Percentiles rank a stretch among this genome's conserved stretches.
Evolutionary conservation across 148 eudicot species (phyloP).

Genomic region (Euryodendron excelsum): DNA sequence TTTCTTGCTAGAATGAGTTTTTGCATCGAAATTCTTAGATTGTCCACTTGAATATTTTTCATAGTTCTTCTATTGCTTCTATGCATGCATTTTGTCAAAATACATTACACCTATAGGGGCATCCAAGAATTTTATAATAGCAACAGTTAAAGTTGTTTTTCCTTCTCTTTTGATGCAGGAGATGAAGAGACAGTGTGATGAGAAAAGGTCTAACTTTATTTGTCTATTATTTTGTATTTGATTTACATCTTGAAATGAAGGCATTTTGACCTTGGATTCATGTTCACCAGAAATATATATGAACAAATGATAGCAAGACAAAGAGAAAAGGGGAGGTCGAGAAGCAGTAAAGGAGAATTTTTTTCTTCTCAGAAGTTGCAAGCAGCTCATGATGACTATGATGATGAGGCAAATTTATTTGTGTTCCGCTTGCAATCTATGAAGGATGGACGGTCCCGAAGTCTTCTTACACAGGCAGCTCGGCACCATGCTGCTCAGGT

Average conservation of each 20-base stretch:
- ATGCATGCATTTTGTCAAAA: slow-evolving; percentile 3
- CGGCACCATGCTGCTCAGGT: slow-evolving; percentile 99
- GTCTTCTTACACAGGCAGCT: slow-evolving; percentile 94
- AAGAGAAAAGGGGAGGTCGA: slow-evolving; percentile 68
- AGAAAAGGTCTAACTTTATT: slow-evolving; percentile 21
- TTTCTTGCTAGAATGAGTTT: slow-evolving; percentile 9
- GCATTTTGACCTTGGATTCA: slow-evolving; percentile 13
- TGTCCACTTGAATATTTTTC: neutral
- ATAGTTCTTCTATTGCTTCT: slow-evolving; percentile 4
- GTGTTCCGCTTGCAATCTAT: slow-evolving; percentile 88
- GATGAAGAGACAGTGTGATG: slow-evolving; percentile 28
- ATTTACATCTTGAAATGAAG: neutral
- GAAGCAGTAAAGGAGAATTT: slow-evolving; percentile 62
- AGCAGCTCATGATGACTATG: slow-evolving; percentile 78
- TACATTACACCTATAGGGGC: neutral
- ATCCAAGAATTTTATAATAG: neutral
- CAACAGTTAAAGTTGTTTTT: neutral
- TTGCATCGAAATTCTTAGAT: neutral
- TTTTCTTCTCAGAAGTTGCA: slow-evolving; percentile 56
- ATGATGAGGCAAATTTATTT: slow-evolving; percentile 76
- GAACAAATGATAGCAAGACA: slow-evolving; percentile 55
- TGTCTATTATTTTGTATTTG: neutral
- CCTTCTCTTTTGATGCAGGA: slow-evolving; percentile 21
- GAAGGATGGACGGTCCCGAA: slow-evolving; percentile 87
- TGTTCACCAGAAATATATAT: slow-evolving; percentile 49